A percentile compares a stretch with the other conserved stretches of the same genome.
These are phyloP conservation scores for Teratosphaeria destructans DNA, from an alignment of 2,329 filamentous ascomycete genomes.

Conservation along the genomic window DNA sequence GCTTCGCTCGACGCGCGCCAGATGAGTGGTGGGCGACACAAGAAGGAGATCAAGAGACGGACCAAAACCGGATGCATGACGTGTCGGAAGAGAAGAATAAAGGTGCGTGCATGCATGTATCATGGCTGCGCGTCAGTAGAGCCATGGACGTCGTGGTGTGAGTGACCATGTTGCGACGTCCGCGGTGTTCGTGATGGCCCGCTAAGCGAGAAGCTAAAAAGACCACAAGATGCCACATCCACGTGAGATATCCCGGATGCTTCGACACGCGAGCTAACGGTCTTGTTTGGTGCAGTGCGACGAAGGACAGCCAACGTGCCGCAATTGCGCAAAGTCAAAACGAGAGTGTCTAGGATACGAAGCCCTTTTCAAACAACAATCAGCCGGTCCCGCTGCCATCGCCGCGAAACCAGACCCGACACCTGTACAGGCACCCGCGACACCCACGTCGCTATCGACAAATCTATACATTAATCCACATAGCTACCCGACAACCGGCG, in stretches of 20 bases:
- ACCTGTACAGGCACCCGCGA: slow-evolving; percentile 27
- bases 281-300: slow-evolving; percentile 58
- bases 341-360: slow-evolving; percentile 80
- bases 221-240: background rate
- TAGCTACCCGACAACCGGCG: slow-evolving; percentile 5
- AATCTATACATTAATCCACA: slow-evolving; percentile 8
- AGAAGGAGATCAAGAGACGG: slow-evolving; percentile 65
- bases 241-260: background rate
- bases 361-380: slow-evolving; percentile 69
- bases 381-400: slow-evolving; percentile 54
- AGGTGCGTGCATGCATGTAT: slow-evolving; percentile 43
- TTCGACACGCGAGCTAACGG: background rate
- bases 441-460: slow-evolving; percentile 5
- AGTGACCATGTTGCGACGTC: background rate
- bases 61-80: slow-evolving; percentile 48
- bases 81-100: slow-evolving; percentile 54
- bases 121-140: background rate
- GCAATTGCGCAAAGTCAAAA: slow-evolving; percentile 82
- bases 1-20: slow-evolving; percentile 32
- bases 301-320: slow-evolving; percentile 85
- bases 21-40: slow-evolving; percentile 53
- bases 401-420: slow-evolving; percentile 23
- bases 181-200: background rate
- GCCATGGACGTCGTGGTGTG: background rate
- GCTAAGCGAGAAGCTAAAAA: background rate